A percentile compares a stretch with the other conserved stretches of the same genome.
These are phyloP conservation scores for Allium cepa DNA, from an alignment of 106 monocot genomes.

Conservation along the genomic window DNA sequence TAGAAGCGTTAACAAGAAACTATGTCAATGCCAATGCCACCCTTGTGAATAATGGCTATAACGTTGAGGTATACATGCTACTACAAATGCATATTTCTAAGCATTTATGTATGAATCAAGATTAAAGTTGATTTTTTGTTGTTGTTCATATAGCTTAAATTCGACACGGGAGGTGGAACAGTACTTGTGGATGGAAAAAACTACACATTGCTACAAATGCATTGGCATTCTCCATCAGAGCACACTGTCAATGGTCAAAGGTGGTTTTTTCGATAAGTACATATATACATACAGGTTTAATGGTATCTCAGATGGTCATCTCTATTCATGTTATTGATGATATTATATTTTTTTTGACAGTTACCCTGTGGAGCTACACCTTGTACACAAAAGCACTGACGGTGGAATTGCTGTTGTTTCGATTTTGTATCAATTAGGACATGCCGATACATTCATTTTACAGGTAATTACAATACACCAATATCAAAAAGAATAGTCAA, in stretches of 20 bases:
- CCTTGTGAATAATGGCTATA: conserved; percentile 37
- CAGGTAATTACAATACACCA: conserved; percentile 21
- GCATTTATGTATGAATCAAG: not conserved
- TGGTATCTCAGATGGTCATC: too few species aligned
- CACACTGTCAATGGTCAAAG: conserved; percentile 27
- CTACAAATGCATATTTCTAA: not conserved
- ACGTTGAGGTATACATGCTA: conserved; percentile 19
- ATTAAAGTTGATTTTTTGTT: conserved; percentile 5
- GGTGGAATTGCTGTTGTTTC: conserved; percentile 32
- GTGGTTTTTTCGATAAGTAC: not conserved
- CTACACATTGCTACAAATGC: conserved; percentile 36
- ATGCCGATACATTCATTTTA: conserved; percentile 42
- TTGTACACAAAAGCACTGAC: conserved; percentile 46
- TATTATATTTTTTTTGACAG: conserved; percentile 8
- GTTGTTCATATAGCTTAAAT: conserved; percentile 12
- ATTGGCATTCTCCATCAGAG: conserved; percentile 54
- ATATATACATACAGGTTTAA: not conserved
- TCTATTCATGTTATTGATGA: too few species aligned
- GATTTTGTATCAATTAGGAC: conserved; percentile 47
- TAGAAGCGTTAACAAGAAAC: conserved; percentile 8
- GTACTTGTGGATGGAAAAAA: conserved; percentile 28
- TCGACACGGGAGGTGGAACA: conserved; percentile 10
- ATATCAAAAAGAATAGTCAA: not conserved
- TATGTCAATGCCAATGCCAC: conserved; percentile 27
- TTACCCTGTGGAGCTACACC: conserved; percentile 55